Percentiles rank a stretch among this genome's conserved stretches.
phyloP scores from a whole-genome alignment of 176 grass and related monocot genomes.

The Carex kokanica region DNA sequence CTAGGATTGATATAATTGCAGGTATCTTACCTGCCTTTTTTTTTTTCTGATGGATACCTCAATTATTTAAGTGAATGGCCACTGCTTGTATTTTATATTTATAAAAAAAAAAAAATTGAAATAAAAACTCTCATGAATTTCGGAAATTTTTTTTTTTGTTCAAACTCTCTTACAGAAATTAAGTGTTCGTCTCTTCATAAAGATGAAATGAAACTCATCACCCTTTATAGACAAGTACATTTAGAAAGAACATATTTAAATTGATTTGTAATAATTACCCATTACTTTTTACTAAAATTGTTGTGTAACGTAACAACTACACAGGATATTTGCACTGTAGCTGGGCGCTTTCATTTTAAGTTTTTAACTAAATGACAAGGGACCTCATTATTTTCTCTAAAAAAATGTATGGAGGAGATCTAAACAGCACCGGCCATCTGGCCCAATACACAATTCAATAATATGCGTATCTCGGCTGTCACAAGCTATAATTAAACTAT shows the following conservation, averaged over 20 bases:
- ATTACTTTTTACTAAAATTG: not conserved
- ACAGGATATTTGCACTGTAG: not conserved
- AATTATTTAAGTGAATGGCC: too few relatives aligned
- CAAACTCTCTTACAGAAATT: too few relatives aligned
- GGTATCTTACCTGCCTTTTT: not conserved
- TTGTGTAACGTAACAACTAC: not conserved
- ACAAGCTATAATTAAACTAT: conserved; percentile 5
- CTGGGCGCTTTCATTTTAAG: not conserved
- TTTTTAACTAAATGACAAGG: not conserved
- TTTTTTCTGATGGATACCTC: not conserved
- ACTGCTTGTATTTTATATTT: too few relatives aligned
- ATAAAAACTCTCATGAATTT: too few relatives aligned
- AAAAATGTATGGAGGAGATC: not conserved
- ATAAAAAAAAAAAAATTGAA: too few relatives aligned
- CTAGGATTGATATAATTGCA: too few relatives aligned
- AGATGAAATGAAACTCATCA: too few relatives aligned
- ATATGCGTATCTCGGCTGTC: not conserved
- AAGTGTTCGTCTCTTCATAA: too few relatives aligned
- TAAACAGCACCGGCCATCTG: not conserved
- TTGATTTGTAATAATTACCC: not conserved
- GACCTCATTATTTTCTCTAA: not conserved
- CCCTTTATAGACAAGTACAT: not conserved
- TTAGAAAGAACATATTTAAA: not conserved
- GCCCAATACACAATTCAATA: not conserved
- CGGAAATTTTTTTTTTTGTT: too few relatives aligned